Evolutionary conservation across 2,329 filamentous ascomycete genomes (phyloP).

Genomic region (Paramyrothecium roridum): DNA sequence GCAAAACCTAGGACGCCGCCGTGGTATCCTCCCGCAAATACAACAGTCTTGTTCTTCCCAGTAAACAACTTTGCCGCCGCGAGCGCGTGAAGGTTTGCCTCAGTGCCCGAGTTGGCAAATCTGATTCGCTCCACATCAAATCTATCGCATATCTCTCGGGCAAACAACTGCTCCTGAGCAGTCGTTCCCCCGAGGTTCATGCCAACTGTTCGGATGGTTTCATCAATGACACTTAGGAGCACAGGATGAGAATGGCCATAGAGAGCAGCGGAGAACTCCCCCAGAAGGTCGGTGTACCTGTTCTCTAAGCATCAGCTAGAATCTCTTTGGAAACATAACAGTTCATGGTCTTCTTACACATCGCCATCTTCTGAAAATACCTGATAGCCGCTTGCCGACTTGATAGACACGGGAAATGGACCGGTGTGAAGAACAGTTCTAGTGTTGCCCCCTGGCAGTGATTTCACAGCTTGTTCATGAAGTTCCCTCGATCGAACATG

Average conservation of each 20-base stretch:
- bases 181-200: constrained; percentile 54
- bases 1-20: constrained; percentile 33
- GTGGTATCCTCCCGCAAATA: constrained; percentile 43
- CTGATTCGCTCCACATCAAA: constrained; percentile 55
- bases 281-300: constrained; percentile 57
- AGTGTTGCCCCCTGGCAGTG: constrained; percentile 44
- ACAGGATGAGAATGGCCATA: constrained; percentile 62
- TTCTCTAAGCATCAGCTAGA: too few relatives aligned
- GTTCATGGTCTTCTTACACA: constrained; percentile 18
- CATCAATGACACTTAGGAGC: constrained; percentile 45
- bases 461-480: constrained; percentile 31
- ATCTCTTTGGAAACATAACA: too few relatives aligned
- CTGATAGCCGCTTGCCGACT: constrained; percentile 28
- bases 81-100: constrained; percentile 60
- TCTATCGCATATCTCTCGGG: constrained; percentile 46
- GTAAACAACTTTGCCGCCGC: constrained; percentile 47
- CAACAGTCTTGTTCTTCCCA: constrained; percentile 43
- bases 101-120: constrained; percentile 65
- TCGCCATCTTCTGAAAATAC: constrained; percentile 39
- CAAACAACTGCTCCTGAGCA: constrained; percentile 47
- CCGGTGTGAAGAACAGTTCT: constrained; percentile 38
- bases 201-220: constrained; percentile 42
- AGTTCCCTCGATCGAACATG: constrained; percentile 35
- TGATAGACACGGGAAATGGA: constrained; percentile 41
- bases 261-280: constrained; percentile 62